A percentile compares a stretch with the other conserved stretches of the same genome.
phyloP scores from a whole-genome alignment of 2,329 filamentous ascomycete species.

The Monilinia aucupariae region DNA sequence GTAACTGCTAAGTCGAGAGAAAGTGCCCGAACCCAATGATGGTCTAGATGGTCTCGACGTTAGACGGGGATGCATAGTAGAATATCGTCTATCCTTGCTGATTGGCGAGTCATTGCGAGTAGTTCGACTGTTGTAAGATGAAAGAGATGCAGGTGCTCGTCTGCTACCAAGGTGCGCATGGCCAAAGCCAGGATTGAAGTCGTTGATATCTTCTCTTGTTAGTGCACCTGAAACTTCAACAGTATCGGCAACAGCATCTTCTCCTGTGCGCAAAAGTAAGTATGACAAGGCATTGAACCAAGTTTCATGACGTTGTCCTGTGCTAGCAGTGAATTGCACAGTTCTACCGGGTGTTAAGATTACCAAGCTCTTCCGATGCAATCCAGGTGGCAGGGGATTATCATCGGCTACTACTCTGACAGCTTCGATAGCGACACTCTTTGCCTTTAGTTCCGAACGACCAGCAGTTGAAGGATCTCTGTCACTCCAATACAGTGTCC shows the following conservation, averaged over 20 bases:
- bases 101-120: slow-evolving; percentile 61
- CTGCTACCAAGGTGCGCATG: slow-evolving; percentile 36
- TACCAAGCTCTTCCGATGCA: slow-evolving; percentile 89
- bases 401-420: slow-evolving; percentile 86
- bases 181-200: slow-evolving; percentile 67
- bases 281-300: slow-evolving; percentile 98
- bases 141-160: slow-evolving; percentile 60
- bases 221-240: slow-evolving; percentile 54
- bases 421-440: slow-evolving; percentile 91
- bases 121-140: slow-evolving; percentile 73
- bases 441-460: slow-evolving; percentile 68
- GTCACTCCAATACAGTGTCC: slow-evolving; percentile 95
- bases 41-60: slow-evolving; percentile 29
- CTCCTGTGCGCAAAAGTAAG: slow-evolving; percentile 71
- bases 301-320: slow-evolving; percentile 90
- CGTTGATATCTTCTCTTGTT: slow-evolving; percentile 59
- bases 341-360: slow-evolving; percentile 83
- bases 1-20: slow-evolving; percentile 56
- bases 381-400: slow-evolving; percentile 88
- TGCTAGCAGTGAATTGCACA: slow-evolving; percentile 91
- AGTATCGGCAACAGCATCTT: slow-evolving; percentile 51
- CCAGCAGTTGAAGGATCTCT: slow-evolving; percentile 75
- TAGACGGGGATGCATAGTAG: slow-evolving; percentile 21
- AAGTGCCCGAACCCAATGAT: slow-evolving; percentile 39
- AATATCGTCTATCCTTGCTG: slow-evolving; percentile 22